These are phyloP conservation scores for Metschnikowia koreensis DNA, from an alignment of 805 yeast genomes.

Conservation along the genomic window DNA sequence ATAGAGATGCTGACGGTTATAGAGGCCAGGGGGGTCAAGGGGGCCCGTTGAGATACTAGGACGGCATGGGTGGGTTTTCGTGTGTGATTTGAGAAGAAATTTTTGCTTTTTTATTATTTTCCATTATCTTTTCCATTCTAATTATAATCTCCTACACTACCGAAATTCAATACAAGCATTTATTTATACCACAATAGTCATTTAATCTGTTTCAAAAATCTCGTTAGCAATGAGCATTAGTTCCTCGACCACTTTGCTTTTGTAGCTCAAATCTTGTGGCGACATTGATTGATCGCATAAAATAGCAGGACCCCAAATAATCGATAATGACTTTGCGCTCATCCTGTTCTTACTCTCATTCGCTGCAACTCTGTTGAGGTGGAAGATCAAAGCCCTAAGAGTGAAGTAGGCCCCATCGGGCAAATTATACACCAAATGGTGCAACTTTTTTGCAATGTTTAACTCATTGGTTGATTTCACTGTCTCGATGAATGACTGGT, in stretches of 20 bases:
- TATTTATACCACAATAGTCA: not conserved
- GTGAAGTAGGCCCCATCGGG: conserved; percentile 97
- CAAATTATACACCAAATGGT: conserved; percentile 80
- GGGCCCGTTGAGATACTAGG: conserved; percentile 14
- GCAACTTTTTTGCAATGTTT: conserved; percentile 69
- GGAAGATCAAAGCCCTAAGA: conserved; percentile 78
- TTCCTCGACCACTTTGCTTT: conserved; percentile 79
- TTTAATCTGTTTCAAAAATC: conserved; percentile 45
- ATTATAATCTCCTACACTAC: not conserved
- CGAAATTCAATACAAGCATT: not conserved
- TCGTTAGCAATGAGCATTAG: conserved; percentile 80
- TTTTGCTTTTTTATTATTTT: not conserved
- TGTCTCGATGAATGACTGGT: conserved; percentile 63
- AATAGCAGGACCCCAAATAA: conserved; percentile 93
- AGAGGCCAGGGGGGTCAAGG: conserved; percentile 4
- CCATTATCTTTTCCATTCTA: not conserved
- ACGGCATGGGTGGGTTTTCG: not conserved
- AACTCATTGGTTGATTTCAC: conserved; percentile 50
- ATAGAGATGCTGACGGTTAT: conserved; percentile 2
- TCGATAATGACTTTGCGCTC: conserved; percentile 77
- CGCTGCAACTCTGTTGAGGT: conserved; percentile 69
- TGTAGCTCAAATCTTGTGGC: conserved; percentile 71
- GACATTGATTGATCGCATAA: conserved; percentile 64
- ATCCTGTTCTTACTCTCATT: conserved; percentile 69
- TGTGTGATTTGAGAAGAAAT: not conserved